A percentile compares a stretch with the other conserved stretches of the same genome.
These are phyloP conservation scores for Oryza punctata DNA, from an alignment of 176 grass and related monocot genomes.

Conservation along the genomic window DNA sequence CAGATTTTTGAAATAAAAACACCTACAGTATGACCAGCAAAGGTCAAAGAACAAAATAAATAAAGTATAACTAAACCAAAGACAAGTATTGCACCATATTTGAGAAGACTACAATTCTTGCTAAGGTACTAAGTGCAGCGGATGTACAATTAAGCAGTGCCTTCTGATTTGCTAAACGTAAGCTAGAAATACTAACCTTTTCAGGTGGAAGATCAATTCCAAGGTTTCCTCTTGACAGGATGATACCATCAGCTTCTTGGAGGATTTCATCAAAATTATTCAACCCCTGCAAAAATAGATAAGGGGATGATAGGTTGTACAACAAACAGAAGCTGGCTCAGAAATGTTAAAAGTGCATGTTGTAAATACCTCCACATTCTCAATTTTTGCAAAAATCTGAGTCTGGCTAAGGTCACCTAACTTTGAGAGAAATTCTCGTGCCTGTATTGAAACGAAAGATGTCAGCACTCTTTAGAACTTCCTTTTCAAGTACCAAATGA, in stretches of 20 bases:
- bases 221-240: slow-evolving; percentile 94
- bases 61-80: background rate
- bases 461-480: background rate
- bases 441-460: slow-evolving; percentile 46
- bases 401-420: slow-evolving; percentile 94
- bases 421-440: slow-evolving; percentile 76
- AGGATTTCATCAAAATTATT: slow-evolving; percentile 99
- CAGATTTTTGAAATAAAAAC: slow-evolving; percentile 98
- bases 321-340: slow-evolving; percentile 9
- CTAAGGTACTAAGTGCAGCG: background rate
- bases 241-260: slow-evolving; percentile 90
- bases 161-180: background rate
- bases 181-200: slow-evolving; percentile 57
- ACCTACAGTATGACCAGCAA: slow-evolving; percentile 53
- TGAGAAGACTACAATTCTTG: background rate
- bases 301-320: slow-evolving; percentile 11
- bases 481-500: background rate
- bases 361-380: slow-evolving; percentile 87
- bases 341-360: slow-evolving; percentile 6
- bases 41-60: slow-evolving; percentile 10
- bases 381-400: slow-evolving; percentile 98
- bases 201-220: slow-evolving; percentile 99
- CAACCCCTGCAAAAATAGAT: slow-evolving; percentile 72
- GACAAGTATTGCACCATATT: background rate
- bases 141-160: too few species aligned